Base-by-base conservation (phyloP, 768 basidiomycete genomes). In the Russula griseocarnosa region DNA sequence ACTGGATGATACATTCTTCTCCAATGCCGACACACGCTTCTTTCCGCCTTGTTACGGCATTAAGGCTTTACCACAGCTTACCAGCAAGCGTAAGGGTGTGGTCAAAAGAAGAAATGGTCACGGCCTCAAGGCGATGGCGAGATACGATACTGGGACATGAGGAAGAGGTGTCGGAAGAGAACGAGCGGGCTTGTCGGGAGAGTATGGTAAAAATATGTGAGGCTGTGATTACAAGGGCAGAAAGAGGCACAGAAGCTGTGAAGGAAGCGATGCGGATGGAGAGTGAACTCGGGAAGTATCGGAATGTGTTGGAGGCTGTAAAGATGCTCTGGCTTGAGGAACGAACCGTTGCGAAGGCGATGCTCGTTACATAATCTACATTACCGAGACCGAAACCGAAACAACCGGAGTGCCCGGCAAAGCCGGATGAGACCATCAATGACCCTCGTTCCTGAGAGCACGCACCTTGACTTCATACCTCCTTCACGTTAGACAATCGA, bases 1-100 rank as follows among this genome's bases (percentile, higher is more conserved):
- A 92, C 62, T 95, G 92, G 87, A 89, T 85, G 1, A 73, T 96
- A 28, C 85, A 94, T 67, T 76, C 77, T 11, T 76, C 78, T 3
- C 85, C 86, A 13, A 69, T 71, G 3, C 82, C 87, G 18, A 84
- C 86, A 14, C 82, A 88, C 67, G 91, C 92, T 0, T 96, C 92
- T 1, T 94, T 87, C 75, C 83, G 91, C 16, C 74, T 95, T 60
- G 83, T 93, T 65, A 78, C 83, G 28, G 82, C 86, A 11, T 76
- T 97, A 70, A 82, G 88, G 58, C 76, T 95, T 40, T 79, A 86
- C 71, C 79, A 86, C 68, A 67, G 84, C 26, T 68, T 80, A 50
- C 72, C 80, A 57, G 24, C 38, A n/a, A 14, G 71, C 44, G 57
- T 56, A 60, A 28, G 28, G 44, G 50, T 60, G 11, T 14, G 61